These are phyloP conservation scores for Phytopythium aichiense DNA, from an alignment of 352 stramenopile genomes.

Conservation along the genomic window DNA sequence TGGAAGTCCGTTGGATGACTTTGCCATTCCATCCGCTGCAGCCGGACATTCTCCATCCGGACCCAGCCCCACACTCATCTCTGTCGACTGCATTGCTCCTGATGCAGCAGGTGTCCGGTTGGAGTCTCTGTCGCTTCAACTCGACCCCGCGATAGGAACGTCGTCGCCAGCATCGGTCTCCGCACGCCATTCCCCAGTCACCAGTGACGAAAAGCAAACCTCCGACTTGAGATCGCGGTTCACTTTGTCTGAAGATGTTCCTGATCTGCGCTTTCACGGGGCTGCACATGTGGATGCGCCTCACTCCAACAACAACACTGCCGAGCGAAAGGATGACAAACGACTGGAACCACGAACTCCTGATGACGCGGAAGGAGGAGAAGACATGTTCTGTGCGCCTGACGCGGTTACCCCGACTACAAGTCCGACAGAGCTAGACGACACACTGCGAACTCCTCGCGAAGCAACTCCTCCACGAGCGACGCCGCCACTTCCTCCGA, in stretches of 20 bases:
- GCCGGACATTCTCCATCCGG: not conserved
- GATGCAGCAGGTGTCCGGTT: not conserved
- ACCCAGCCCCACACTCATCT: not conserved
- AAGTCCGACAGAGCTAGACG: not conserved
- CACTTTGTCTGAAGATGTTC: not conserved
- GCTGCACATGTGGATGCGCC: not conserved
- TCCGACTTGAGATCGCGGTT: not conserved
- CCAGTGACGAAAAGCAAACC: not conserved
- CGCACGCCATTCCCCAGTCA: not conserved
- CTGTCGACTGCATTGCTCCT: not conserved
- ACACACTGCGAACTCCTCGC: not conserved
- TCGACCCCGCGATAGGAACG: not conserved
- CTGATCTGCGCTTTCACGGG: not conserved
- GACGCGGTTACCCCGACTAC: not conserved
- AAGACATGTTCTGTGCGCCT: not conserved
- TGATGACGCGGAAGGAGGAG: not conserved
- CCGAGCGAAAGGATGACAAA: not conserved
- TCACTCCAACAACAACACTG: not conserved
- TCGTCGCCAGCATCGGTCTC: not conserved
- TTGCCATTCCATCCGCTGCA: not conserved
- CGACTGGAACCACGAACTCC: not conserved
- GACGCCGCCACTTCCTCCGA: constrained; percentile 4
- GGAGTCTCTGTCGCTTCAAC: not conserved
- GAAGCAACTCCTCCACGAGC: constrained; percentile 1
- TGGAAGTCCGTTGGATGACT: not conserved